Percentiles rank a stretch among this genome's conserved stretches.
phyloP scores from a whole-genome alignment of 1,139 yeast species.

The Meyerozyma smithsonii region DNA sequence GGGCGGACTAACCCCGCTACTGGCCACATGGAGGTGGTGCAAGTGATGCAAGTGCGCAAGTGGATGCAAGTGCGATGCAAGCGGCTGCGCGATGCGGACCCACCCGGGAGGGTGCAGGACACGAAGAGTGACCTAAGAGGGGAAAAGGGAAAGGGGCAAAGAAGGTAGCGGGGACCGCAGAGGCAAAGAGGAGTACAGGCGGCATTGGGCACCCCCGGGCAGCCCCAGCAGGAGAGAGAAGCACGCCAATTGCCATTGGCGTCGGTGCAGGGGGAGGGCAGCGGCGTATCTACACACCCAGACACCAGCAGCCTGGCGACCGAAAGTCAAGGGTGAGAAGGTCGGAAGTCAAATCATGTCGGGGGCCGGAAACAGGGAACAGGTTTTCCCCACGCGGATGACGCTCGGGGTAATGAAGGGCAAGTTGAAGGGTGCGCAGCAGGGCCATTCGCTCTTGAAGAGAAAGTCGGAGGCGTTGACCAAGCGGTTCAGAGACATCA shows the following conservation, averaged over 20 bases:
- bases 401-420: constrained; percentile 92
- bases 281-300: no score
- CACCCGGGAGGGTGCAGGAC: neutral
- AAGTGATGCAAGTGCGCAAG: no score
- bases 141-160: neutral
- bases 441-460: constrained; percentile 89
- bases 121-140: no score
- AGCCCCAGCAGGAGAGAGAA: no score
- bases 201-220: neutral
- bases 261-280: no score
- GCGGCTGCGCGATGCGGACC: neutral
- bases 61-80: neutral
- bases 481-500: constrained; percentile 91
- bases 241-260: no score
- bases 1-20: neutral
- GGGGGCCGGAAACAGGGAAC: constrained; percentile 62
- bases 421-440: constrained; percentile 95
- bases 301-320: neutral
- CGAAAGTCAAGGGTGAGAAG: neutral
- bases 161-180: neutral
- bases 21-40: neutral
- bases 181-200: neutral
- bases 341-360: constrained; percentile 24
- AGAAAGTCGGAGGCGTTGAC: constrained; percentile 97
- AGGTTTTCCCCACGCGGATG: constrained; percentile 96